Conservation (phyloP, 2,329 filamentous ascomycete species). For the Penicillium sp. region DNA sequence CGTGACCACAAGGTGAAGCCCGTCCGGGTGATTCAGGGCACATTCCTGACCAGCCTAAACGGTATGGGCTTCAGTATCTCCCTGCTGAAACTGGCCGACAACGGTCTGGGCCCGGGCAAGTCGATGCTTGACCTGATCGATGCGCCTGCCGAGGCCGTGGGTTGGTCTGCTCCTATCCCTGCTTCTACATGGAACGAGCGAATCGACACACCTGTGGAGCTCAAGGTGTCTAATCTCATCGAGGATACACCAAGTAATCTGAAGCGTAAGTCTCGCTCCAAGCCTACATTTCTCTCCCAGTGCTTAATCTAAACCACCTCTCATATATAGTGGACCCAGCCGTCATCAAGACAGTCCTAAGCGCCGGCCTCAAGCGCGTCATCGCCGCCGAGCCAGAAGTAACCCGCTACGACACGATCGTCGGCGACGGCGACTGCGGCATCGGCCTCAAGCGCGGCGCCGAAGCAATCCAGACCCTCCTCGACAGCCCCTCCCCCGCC, state of each 20-base stretch:
- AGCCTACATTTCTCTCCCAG: slow-evolving; percentile 3
- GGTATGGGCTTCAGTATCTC: slow-evolving; percentile 72
- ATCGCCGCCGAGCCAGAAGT: slow-evolving; percentile 67
- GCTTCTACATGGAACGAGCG: slow-evolving; percentile 61
- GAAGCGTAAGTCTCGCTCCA: slow-evolving; percentile 42
- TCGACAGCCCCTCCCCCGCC: slow-evolving; percentile 43
- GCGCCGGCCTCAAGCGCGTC: slow-evolving; percentile 58
- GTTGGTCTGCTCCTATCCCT: slow-evolving; percentile 65
- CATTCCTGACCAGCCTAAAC: slow-evolving; percentile 73
- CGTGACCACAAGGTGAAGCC: slow-evolving; percentile 62
- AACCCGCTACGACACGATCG: slow-evolving; percentile 73
- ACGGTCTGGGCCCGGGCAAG: slow-evolving; percentile 55
- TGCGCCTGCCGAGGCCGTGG: slow-evolving; percentile 66
- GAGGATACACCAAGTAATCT: slow-evolving; percentile 57
- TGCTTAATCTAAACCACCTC: slow-evolving; percentile 14
- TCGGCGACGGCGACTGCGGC: slow-evolving; percentile 89
- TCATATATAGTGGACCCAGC: slow-evolving; percentile 51
- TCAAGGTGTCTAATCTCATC: slow-evolving; percentile 44
- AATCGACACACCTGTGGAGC: slow-evolving; percentile 45
- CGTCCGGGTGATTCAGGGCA: slow-evolving; percentile 63
- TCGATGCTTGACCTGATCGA: slow-evolving; percentile 68
- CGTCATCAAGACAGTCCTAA: slow-evolving; percentile 56
- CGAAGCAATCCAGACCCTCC: slow-evolving; percentile 58
- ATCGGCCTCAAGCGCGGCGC: slow-evolving; percentile 83
- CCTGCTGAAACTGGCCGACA: slow-evolving; percentile 63